phyloP scores from a whole-genome alignment of 1,139 yeast species.

The Suhomyces ambrosiae region DNA sequence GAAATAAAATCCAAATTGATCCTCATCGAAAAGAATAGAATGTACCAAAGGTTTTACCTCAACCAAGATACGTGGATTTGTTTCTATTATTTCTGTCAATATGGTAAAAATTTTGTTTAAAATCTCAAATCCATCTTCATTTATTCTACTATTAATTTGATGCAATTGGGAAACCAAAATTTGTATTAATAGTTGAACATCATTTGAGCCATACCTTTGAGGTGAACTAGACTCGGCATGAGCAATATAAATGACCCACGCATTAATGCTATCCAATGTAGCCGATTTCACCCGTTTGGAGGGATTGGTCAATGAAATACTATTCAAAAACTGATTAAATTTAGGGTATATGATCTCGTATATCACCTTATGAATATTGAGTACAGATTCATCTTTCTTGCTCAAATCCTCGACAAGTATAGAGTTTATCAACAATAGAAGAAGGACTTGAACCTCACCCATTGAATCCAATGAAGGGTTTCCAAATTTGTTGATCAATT shows the following conservation, averaged over 20 bases:
- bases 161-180: conserved; percentile 27
- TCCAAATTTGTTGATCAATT: conserved; percentile 7
- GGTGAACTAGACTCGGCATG: conserved; percentile 38
- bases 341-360: conserved; percentile 14
- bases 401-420: conserved; percentile 59
- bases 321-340: conserved; percentile 8
- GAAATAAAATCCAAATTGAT: conserved; percentile 42
- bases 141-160: conserved; percentile 9
- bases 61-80: conserved; percentile 44
- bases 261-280: conserved; percentile 34
- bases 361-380: conserved; percentile 16
- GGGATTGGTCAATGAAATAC: background rate
- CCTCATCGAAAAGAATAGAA: conserved; percentile 37
- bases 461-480: conserved; percentile 2
- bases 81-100: conserved; percentile 49
- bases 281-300: conserved; percentile 17
- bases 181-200: conserved; percentile 19
- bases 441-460: conserved; percentile 11
- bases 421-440: conserved; percentile 28
- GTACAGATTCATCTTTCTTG: conserved; percentile 30
- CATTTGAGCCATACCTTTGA: conserved; percentile 33
- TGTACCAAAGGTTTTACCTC: conserved; percentile 25
- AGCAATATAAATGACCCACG: conserved; percentile 39
- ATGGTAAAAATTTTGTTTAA: conserved; percentile 35
- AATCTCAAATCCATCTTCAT: conserved; percentile 21